These are phyloP conservation scores for Middelhovenomyces tepae DNA, from an alignment of 805 yeast species.

Conservation along the genomic window DNA sequence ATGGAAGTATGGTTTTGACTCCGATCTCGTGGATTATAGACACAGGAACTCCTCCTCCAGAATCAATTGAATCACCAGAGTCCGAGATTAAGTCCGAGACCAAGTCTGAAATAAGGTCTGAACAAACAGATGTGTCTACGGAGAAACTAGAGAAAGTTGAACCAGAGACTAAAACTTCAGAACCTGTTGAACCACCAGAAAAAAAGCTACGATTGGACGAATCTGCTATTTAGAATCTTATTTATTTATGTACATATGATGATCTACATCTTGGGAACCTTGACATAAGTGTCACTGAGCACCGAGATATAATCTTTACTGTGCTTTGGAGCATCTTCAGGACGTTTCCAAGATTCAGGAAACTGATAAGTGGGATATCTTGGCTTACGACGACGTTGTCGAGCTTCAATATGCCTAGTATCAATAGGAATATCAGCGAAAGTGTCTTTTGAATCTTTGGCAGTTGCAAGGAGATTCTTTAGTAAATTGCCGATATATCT, in stretches of 20 bases:
- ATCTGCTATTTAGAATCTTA: no score
- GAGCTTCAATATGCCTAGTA: conserved; percentile 53
- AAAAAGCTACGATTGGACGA: no score
- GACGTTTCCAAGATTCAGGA: conserved; percentile 75
- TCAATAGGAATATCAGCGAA: conserved; percentile 78
- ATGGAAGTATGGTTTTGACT: conserved; percentile 18
- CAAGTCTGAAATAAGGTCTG: no score
- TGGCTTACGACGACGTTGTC: conserved; percentile 34
- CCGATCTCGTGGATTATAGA: conserved; percentile 19
- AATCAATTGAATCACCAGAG: no score
- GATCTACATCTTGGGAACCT: conserved; percentile 10
- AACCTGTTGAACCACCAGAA: no score
- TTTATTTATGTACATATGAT: no score
- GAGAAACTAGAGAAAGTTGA: no score
- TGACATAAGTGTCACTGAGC: background rate
- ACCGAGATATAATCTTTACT: conserved; percentile 20
- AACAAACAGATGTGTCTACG: no score
- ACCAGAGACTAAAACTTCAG: no score
- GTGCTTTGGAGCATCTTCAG: conserved; percentile 58
- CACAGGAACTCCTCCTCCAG: conserved; percentile 21
- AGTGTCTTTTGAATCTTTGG: conserved; percentile 53
- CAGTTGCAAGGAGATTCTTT: conserved; percentile 49
- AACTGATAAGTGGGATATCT: conserved; percentile 37
- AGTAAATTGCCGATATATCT: conserved; percentile 58
- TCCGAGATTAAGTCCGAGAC: no score